phyloP scores from a whole-genome alignment of 345 rosid genomes.

The Eucalyptus pauciflora region DNA sequence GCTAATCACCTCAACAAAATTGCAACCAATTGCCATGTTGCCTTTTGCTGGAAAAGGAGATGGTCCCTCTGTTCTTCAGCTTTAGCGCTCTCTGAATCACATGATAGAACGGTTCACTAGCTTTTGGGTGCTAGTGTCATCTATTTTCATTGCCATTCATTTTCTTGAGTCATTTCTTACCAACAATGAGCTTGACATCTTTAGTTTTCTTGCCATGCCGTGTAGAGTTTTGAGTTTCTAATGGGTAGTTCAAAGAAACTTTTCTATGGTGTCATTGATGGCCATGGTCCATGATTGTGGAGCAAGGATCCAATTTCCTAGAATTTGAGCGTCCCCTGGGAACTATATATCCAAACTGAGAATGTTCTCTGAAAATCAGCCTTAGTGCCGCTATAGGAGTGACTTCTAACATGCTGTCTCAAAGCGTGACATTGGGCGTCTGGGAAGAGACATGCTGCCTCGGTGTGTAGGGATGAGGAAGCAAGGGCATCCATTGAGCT shows the following conservation, averaged over 20 bases:
- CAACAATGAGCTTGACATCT: background rate
- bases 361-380: background rate
- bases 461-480: background rate
- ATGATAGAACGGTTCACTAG: background rate
- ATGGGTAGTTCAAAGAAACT: background rate
- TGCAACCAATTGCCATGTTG: background rate
- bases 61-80: background rate
- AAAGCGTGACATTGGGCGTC: background rate
- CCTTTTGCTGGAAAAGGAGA: background rate
- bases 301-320: conserved; percentile 74
- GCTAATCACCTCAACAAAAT: background rate
- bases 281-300: conserved; percentile 94
- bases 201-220: background rate
- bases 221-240: background rate
- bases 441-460: background rate
- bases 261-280: conserved; percentile 88
- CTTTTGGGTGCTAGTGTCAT: background rate
- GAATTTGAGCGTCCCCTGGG: conserved; percentile 58
- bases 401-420: background rate
- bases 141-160: background rate
- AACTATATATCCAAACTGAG: background rate
- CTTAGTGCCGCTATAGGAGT: background rate
- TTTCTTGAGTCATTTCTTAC: background rate
- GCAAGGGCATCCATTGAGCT: background rate
- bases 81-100: background rate